These are phyloP conservation scores for Blastobotrys attinorum DNA, from an alignment of 805 yeast species.

Conservation along the genomic window DNA sequence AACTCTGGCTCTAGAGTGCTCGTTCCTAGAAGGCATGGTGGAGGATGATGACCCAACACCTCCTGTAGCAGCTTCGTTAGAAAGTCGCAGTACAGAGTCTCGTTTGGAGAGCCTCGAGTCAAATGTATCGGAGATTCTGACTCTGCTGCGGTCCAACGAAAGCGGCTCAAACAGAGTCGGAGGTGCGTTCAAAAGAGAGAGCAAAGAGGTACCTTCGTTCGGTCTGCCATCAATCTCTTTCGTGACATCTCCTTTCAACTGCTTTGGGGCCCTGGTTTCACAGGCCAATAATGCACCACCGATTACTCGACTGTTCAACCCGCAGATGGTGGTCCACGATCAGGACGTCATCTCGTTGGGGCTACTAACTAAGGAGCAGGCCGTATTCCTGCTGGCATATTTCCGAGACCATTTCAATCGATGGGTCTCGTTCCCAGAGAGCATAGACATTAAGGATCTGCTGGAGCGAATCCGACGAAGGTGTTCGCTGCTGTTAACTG, in stretches of 20 bases:
- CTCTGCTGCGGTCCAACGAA: slow-evolving; percentile 3
- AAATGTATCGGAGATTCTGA: slow-evolving; percentile 7
- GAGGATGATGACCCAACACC: background rate
- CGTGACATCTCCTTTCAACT: slow-evolving; percentile 38
- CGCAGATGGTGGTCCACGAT: slow-evolving; percentile 22
- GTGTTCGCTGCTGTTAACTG: slow-evolving; percentile 58
- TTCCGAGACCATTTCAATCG: slow-evolving; percentile 65
- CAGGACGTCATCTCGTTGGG: slow-evolving; percentile 46
- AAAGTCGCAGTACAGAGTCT: slow-evolving; percentile 1
- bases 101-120: slow-evolving; percentile 8
- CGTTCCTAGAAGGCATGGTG: slow-evolving; percentile 33
- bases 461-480: slow-evolving; percentile 38
- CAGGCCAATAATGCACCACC: slow-evolving; percentile 31
- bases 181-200: slow-evolving; percentile 4
- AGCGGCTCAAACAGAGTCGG: slow-evolving; percentile 11
- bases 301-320: slow-evolving; percentile 28
- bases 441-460: slow-evolving; percentile 40
- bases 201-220: slow-evolving; percentile 21
- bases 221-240: slow-evolving; percentile 34
- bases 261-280: slow-evolving; percentile 31
- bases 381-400: slow-evolving; percentile 42
- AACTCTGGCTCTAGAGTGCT: slow-evolving; percentile 45
- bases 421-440: slow-evolving; percentile 67
- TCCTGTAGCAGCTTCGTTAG: background rate
- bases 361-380: slow-evolving; percentile 42